Evolutionary conservation across 169 alveolate genomes (phyloP).

Genomic region (Plasmodium chabaudi): DNA sequence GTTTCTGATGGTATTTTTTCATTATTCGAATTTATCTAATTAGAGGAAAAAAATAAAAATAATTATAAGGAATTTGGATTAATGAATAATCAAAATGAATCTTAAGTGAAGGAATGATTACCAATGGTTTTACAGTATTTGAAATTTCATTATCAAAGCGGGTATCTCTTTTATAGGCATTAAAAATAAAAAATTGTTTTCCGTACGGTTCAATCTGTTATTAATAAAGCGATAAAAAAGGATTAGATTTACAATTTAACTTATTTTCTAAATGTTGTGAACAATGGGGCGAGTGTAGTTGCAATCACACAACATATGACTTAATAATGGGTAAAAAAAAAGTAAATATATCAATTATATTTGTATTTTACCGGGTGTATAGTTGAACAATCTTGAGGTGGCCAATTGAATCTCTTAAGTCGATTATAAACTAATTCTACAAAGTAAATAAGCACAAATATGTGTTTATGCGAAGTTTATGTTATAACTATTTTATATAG

Average conservation of each 20-base stretch:
- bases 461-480: neutral
- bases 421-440: slow-evolving; percentile 64
- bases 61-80: neutral
- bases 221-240: too few species aligned
- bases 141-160: slow-evolving; percentile 59
- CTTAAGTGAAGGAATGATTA: neutral
- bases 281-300: neutral
- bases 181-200: slow-evolving; percentile 65
- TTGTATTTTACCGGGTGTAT: slow-evolving; percentile 69
- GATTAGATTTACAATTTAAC: too few species aligned
- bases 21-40: slow-evolving; percentile 35
- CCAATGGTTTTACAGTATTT: slow-evolving; percentile 60
- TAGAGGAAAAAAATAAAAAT: neutral
- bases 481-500: neutral
- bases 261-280: too few species aligned
- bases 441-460: slow-evolving; percentile 1
- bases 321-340: too few species aligned
- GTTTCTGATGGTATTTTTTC: slow-evolving; percentile 76
- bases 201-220: slow-evolving; percentile 68
- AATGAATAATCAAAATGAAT: slow-evolving; percentile 5
- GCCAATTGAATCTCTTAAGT: slow-evolving; percentile 72
- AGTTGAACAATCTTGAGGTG: slow-evolving; percentile 68
- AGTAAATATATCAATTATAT: slow-evolving; percentile 1
- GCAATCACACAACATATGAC: neutral
- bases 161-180: slow-evolving; percentile 65